Evolutionary conservation across 2,329 filamentous ascomycete genomes (phyloP), one percentile per base, ranked within the genome.

Genomic region (Apiospora pterosperma): DNA sequence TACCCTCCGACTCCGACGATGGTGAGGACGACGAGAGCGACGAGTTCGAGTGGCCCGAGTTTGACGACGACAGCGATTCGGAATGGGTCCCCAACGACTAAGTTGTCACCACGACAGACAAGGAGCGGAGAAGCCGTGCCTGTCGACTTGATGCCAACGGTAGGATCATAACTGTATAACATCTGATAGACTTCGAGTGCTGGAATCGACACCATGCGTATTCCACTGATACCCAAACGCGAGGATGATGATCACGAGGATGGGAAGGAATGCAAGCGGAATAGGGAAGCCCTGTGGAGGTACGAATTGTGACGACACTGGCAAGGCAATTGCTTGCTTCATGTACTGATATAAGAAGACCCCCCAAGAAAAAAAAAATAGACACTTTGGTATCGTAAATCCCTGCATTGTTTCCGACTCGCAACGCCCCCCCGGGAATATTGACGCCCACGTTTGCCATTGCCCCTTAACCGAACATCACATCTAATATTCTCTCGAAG

Each of bases 401-500:
- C 28, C 16, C 34, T 1, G 8, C 28, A 12, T 34, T 28, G 19
- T 3, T n/a, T 21, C 25, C 28, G 1, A 12, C 12, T 4, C n/a
- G 28, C n/a, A 8, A 21, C 48, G 19, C 16, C 19, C 4, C 14
- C 4, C n/a, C n/a, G n/a, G 8, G 8, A n/a, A 10, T 7, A 55
- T 21, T 5, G 19, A 55, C 28, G 10, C 28, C 4, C n/a, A 10
- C 25, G 3, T 11, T 3, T 16, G 5, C 1, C 5, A 12, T n/a
- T n/a, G 16, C 14, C 1, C 16, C 3, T 41, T 23, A 64, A 23
- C 63, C 48, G 21, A 64, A 64, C 6, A 64, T 7, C 59, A 36
- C 19, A 25, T 64, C 63, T 21, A 64, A 31, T 39, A 58, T 38
- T 23, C 63, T 55, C 42, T 62, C 63, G 36, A 64, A 64, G 2